Evolutionary conservation across 352 stramenopile genomes (phyloP).

Genomic region (Saprolegnia parasitica): DNA sequence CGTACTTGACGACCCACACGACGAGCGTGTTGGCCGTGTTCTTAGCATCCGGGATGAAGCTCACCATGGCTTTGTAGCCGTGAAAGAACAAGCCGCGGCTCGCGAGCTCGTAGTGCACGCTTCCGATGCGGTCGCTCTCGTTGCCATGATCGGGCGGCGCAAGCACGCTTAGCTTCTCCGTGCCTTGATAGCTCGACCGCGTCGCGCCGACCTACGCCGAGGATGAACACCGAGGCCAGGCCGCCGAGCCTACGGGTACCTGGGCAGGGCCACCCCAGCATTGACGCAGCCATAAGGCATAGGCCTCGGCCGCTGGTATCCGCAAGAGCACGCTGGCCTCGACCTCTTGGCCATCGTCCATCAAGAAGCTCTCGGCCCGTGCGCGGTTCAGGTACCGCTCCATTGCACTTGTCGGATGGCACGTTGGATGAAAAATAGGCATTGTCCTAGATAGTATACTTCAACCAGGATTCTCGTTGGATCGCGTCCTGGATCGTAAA

Average conservation of each 20-base stretch:
- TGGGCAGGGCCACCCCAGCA: slow-evolving; percentile 14
- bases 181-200: slow-evolving; percentile 5
- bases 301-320: slow-evolving; percentile 1
- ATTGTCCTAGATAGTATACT: no score
- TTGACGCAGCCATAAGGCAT: neutral
- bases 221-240: neutral
- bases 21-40: slow-evolving; percentile 24
- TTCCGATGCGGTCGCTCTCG: slow-evolving; percentile 17
- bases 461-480: no score
- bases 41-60: slow-evolving; percentile 17
- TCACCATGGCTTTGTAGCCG: slow-evolving; percentile 27
- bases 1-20: slow-evolving; percentile 23
- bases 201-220: neutral
- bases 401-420: neutral
- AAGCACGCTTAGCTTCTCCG: slow-evolving; percentile 13
- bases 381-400: slow-evolving; percentile 23
- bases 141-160: neutral
- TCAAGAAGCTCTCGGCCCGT: slow-evolving; percentile 17
- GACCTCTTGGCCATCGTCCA: slow-evolving; percentile 21
- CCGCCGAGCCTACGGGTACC: neutral
- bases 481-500: no score
- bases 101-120: slow-evolving; percentile 24
- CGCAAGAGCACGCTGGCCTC: slow-evolving; percentile 22
- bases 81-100: slow-evolving; percentile 16
- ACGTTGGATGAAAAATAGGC: no score